phyloP scores from a whole-genome alignment of 75 land plant species.

The Pinus albicaulis region DNA sequence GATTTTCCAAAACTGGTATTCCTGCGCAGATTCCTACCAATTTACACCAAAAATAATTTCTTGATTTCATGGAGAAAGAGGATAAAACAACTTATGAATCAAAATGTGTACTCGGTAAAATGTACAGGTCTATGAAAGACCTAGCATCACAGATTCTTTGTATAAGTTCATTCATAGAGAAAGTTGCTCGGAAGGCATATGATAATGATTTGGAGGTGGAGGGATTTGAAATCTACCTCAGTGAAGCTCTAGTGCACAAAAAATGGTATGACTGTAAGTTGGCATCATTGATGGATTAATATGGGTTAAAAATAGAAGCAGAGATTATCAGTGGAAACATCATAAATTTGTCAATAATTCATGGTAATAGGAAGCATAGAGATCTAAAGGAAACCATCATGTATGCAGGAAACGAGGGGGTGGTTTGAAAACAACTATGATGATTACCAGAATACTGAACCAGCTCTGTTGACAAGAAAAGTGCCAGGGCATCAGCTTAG shows the following conservation, averaged over 20 bases:
- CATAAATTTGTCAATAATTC: conserved; percentile 17
- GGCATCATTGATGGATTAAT: conserved; percentile 67
- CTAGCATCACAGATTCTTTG: conserved; percentile 20
- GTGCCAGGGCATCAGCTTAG: conserved; percentile 91
- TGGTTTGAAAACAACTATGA: conserved; percentile 57
- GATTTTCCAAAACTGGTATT: too few species aligned
- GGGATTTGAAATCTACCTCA: conserved; percentile 66
- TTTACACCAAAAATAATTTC: conserved; percentile 57
- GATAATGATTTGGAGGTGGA: conserved; percentile 64
- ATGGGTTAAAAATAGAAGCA: conserved; percentile 75
- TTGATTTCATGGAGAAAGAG: conserved; percentile 92
- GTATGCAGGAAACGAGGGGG: conserved; percentile 56
- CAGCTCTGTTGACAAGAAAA: conserved; percentile 13
- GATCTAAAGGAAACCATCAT: conserved; percentile 58
- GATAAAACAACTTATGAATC: conserved; percentile 71
- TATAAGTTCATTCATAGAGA: conserved; percentile 7
- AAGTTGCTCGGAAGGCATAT: conserved; percentile 9
- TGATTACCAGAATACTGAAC: background rate
- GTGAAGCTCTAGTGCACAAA: conserved; percentile 56
- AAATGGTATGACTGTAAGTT: conserved; percentile 66
- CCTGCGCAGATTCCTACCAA: too few species aligned
- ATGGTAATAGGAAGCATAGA: conserved; percentile 32
- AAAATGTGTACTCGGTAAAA: conserved; percentile 70
- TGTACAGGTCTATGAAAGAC: conserved; percentile 65
- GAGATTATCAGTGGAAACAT: conserved; percentile 72